Percentiles rank a stretch among this genome's conserved stretches.
Evolutionary conservation across 2,329 filamentous ascomycete genomes (phyloP).

Genomic region (Biscogniauxia marginata): DNA sequence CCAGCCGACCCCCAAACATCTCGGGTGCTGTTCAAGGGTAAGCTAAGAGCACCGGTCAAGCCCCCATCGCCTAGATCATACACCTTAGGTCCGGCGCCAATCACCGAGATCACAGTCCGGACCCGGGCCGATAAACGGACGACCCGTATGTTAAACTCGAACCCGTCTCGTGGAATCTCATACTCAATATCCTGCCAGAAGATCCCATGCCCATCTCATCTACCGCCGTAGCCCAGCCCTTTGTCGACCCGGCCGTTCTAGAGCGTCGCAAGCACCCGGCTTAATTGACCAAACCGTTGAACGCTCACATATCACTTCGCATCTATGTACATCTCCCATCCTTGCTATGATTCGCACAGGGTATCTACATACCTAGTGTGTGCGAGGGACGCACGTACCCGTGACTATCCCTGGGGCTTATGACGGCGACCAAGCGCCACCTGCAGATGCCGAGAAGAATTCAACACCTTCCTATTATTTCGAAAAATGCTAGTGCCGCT

Average conservation of each 20-base stretch:
- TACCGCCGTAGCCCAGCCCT: constrained; percentile 31
- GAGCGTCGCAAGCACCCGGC: constrained; percentile 18
- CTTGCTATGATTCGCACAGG: background rate
- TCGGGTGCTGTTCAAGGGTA: constrained; percentile 24
- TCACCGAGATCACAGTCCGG: constrained; percentile 23
- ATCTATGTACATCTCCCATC: background rate
- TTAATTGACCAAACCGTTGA: background rate
- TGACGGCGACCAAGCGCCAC: too few species aligned
- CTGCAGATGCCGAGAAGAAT: too few species aligned
- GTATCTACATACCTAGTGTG: too few species aligned
- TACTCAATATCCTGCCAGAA: constrained; percentile 16
- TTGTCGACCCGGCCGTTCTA: constrained; percentile 31
- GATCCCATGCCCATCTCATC: constrained; percentile 28
- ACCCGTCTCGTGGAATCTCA: background rate
- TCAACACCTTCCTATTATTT: too few species aligned
- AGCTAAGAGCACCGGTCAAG: constrained; percentile 20
- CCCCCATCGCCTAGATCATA: constrained; percentile 24
- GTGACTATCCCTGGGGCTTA: too few species aligned
- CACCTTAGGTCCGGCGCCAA: constrained; percentile 24
- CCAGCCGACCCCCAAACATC: constrained; percentile 2
- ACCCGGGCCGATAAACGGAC: constrained; percentile 11
- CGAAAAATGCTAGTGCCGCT: too few species aligned
- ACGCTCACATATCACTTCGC: too few species aligned
- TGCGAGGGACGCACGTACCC: too few species aligned
- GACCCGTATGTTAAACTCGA: constrained; percentile 20